A percentile compares a stretch with the other conserved stretches of the same genome.
Conservation (phyloP, 2,329 filamentous ascomycete genomes). For the Juglanconis juglandina region DNA sequence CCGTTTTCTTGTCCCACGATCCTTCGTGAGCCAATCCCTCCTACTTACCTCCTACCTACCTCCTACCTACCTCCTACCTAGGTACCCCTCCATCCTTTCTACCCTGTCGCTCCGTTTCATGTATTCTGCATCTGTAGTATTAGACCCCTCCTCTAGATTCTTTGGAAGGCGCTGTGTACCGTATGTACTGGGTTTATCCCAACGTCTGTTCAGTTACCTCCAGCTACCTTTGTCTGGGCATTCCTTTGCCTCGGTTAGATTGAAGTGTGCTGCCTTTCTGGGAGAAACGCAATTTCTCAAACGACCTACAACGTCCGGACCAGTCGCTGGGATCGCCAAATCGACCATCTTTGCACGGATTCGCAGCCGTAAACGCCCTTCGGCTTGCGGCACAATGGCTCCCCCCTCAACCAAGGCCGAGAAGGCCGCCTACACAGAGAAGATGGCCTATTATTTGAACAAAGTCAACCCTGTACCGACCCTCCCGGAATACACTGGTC, state of each 20-base stretch:
- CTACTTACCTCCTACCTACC: no score
- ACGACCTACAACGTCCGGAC: background rate
- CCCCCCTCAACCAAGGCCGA: conserved; percentile 8
- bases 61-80: no score
- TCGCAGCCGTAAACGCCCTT: background rate
- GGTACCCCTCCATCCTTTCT: background rate
- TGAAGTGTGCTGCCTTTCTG: background rate
- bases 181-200: no score
- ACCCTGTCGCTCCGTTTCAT: background rate
- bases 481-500: conserved; percentile 73
- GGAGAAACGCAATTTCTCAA: no score
- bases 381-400: background rate
- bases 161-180: background rate
- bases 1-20: no score
- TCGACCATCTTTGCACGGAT: background rate
- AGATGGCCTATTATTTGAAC: conserved; percentile 47
- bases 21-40: no score
- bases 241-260: background rate
- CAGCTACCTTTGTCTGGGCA: no score
- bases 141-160: background rate
- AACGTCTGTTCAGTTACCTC: no score
- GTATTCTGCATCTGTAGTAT: background rate
- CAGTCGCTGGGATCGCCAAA: background rate
- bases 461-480: conserved; percentile 64
- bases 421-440: conserved; percentile 23